These are phyloP conservation scores for Backusella australiensis DNA, from an alignment of 192 early-diverging fungal species.

Conservation along the genomic window DNA sequence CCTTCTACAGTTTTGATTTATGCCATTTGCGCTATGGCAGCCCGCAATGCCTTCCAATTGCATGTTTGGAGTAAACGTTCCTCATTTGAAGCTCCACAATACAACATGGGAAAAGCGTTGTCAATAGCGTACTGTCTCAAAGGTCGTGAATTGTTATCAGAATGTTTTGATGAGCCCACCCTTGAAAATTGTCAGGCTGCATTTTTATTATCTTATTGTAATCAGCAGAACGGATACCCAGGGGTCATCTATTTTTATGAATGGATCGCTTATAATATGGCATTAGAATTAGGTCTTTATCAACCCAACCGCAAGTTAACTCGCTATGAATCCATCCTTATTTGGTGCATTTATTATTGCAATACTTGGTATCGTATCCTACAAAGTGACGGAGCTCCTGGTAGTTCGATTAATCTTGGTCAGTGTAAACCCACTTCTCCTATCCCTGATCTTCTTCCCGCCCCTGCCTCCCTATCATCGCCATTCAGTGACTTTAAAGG, in stretches of 20 bases:
- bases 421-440: constrained; percentile 13
- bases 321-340: constrained; percentile 22
- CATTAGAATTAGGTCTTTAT: constrained; percentile 34
- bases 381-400: constrained; percentile 18
- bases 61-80: constrained; percentile 35
- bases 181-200: constrained; percentile 35
- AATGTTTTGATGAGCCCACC: constrained; percentile 37
- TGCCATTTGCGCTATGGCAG: constrained; percentile 36
- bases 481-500: neutral
- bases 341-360: constrained; percentile 37
- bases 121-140: constrained; percentile 30
- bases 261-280: constrained; percentile 39
- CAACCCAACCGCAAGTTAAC: constrained; percentile 15
- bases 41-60: constrained; percentile 37
- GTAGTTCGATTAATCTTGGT: neutral
- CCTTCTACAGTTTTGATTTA: constrained; percentile 28
- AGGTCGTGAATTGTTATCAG: constrained; percentile 33
- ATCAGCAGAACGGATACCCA: constrained; percentile 34
- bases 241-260: constrained; percentile 37
- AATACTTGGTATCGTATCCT: constrained; percentile 33
- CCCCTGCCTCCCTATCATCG: neutral
- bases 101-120: constrained; percentile 39
- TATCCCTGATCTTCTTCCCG: constrained; percentile 7
- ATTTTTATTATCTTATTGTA: constrained; percentile 35
- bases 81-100: constrained; percentile 23